Percentiles rank a stretch among this genome's conserved stretches.
These are phyloP conservation scores for Remersonia thermophila DNA, from an alignment of 2,329 filamentous ascomycete genomes.

Conservation along the genomic window DNA sequence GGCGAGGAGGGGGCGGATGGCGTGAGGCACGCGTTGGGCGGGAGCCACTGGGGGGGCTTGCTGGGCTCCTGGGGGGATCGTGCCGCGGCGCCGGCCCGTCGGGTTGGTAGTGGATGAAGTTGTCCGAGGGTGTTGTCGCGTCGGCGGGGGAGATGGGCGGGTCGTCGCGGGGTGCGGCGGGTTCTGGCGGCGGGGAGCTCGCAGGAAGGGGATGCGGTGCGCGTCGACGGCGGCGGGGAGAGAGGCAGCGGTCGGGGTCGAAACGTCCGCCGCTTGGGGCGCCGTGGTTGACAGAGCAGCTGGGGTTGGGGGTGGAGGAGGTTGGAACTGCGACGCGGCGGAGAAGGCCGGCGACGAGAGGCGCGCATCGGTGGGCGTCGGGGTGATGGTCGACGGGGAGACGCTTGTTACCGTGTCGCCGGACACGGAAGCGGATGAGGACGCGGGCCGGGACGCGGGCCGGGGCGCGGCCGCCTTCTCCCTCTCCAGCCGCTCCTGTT, in stretches of 20 bases:
- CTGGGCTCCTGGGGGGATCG: conserved; percentile 4
- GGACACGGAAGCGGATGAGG: background rate
- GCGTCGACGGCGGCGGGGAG: conserved; percentile 1
- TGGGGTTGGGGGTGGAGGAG: conserved; percentile 1
- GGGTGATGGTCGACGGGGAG: background rate
- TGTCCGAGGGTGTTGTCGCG: conserved; percentile 19
- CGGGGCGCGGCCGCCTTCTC: conserved; percentile 10
- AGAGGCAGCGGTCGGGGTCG: background rate
- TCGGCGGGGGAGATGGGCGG: background rate
- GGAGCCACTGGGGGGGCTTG: conserved; percentile 36
- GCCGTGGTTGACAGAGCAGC: conserved; percentile 1
- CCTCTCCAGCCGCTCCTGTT: conserved; percentile 17
- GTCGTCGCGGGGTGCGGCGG: background rate
- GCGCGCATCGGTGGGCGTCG: background rate
- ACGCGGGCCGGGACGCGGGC: background rate
- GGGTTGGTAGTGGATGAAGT: conserved; percentile 44
- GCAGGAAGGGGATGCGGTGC: conserved; percentile 3
- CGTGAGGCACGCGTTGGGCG: conserved; percentile 29
- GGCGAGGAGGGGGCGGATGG: background rate
- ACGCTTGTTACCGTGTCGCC: background rate
- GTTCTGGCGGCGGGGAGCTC: conserved; percentile 8
- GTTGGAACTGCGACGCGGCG: background rate
- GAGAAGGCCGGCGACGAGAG: conserved; percentile 3
- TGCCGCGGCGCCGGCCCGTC: conserved; percentile 34
- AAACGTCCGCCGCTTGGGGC: background rate